Evolutionary conservation across 768 basidiomycete genomes (phyloP), one percentile per base, ranked within the genome.

Genomic region (Leccinum fibrillosum): DNA sequence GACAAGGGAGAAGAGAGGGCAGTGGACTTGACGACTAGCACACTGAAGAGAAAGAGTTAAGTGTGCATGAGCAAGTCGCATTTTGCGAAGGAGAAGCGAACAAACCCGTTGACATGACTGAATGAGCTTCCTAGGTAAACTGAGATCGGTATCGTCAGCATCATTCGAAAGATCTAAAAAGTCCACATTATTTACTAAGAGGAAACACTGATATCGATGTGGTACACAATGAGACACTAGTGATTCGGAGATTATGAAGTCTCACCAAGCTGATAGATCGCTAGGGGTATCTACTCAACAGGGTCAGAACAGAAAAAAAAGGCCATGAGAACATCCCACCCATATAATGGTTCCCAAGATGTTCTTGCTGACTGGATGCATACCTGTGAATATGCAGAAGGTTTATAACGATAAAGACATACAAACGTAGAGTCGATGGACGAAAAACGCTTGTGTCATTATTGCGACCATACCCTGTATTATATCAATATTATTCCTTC

Each of bases 191-290:
- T 32, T 47, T 44, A 54, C 57, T n/a, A 15, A 50, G 30, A 35
- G 15, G 5, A 8, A 32, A 50, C 32, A 28, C 53, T 59, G 10
- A 12, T n/a, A 23, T 42, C n/a, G 5, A 42, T 17, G 35, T 9
- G 39, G 39, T 42, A 42, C n/a, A 42, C 9, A 42, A 42, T 42
- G 39, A 42, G 39, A 42, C 39, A 42, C 32, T 1, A 42, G n/a
- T n/a, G n/a, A 2, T n/a, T 42, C 9, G n/a, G 39, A n/a, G n/a
- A 42, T n/a, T n/a, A 42, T n/a, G 0, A 32, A 13, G 15, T 47
- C 58, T 55, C 42, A 59, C 58, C 53, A 11, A 59, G 39, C 6
- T 51, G 53, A 21, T 47, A 59, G 13, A 48, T 21, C 19, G 49
- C 44, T 12, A 34, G 3, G 17, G 54, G 58, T n/a, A 55, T 11